Evolutionary conservation across 495 filamentous ascomycete species (phyloP), one percentile per base, ranked within the genome.

Genomic region (Xylaria acuta): DNA sequence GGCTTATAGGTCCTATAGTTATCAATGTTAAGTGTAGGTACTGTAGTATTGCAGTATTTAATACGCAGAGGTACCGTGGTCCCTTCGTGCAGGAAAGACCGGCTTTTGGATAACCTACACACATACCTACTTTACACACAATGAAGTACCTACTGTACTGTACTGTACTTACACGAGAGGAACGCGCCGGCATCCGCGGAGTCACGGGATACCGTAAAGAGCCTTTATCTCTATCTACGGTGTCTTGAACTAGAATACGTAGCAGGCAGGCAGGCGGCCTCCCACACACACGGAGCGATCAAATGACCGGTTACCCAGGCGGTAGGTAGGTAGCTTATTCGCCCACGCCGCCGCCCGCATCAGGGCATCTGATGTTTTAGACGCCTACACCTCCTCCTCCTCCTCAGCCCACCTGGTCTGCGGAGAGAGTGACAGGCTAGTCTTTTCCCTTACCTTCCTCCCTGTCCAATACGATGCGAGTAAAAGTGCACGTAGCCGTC

Each of bases 251-350:
- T 16, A 56, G 12, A 56, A 7, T 63, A 32, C 34, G 34, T 22
- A 60, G 25, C n/a, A 63, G n/a, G 38, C 60, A 41, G 25, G 7
- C 70, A 34, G 43, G 47, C 18, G 53, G 43, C 30, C 64, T 53
- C 45, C 64, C 64, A 67, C 64, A 67, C 64, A 49, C 63, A 40
- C 30, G 18, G 30, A 51, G 30, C 64, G 27, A 67, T 67, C 64
- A 67, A 67, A 38, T 67, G 64, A 67, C 64, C 64, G 54, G 4
- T 12, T 22, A 14, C 63, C n/a, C n/a, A 0, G 12, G 30, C 40
- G 5, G 27, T 65, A 38, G 45, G 32, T 6, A 12, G 22, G 63
- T 65, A 51, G 43, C 43, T 45, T 14, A 36, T 51, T 65, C 27
- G 38, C 16, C 64, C 45, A 67, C 64, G 32, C 64, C 45, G 38